phyloP scores from a whole-genome alignment of 2,329 filamentous ascomycete genomes.

The Exophiala spinifera region DNA sequence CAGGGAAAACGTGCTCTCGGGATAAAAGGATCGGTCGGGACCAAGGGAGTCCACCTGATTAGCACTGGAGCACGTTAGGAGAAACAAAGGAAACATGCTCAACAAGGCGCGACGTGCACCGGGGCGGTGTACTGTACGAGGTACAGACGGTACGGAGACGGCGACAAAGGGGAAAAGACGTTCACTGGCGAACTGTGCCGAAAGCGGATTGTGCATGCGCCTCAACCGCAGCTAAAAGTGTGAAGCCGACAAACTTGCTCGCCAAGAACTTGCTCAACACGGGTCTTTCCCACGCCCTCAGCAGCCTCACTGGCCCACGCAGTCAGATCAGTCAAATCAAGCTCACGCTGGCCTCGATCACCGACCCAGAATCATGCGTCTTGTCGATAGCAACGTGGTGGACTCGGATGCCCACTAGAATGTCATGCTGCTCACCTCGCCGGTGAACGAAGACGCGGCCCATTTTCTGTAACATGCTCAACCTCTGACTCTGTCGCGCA shows the following conservation, averaged over 20 bases:
- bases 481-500: not conserved
- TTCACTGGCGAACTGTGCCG: too few species aligned
- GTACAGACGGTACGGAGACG: too few species aligned
- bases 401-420: too few species aligned
- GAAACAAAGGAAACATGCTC: not conserved
- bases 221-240: not conserved
- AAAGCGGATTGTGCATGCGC: not conserved
- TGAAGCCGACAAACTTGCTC: conserved; percentile 1
- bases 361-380: too few species aligned
- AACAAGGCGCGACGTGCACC: too few species aligned
- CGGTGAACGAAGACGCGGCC: not conserved
- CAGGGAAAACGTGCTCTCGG: not conserved
- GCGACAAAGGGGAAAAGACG: too few species aligned
- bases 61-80: not conserved
- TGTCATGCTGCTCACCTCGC: too few species aligned
- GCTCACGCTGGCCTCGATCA: not conserved
- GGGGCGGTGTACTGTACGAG: too few species aligned
- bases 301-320: too few species aligned
- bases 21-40: not conserved
- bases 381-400: too few species aligned
- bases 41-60: not conserved
- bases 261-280: conserved; percentile 4
- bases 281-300: not conserved
- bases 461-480: conserved; percentile 7
- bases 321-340: too few species aligned